Evolutionary conservation across 495 filamentous ascomycete genomes (phyloP), one percentile per base, ranked within the genome.

Genomic region (Tuber brumale): DNA sequence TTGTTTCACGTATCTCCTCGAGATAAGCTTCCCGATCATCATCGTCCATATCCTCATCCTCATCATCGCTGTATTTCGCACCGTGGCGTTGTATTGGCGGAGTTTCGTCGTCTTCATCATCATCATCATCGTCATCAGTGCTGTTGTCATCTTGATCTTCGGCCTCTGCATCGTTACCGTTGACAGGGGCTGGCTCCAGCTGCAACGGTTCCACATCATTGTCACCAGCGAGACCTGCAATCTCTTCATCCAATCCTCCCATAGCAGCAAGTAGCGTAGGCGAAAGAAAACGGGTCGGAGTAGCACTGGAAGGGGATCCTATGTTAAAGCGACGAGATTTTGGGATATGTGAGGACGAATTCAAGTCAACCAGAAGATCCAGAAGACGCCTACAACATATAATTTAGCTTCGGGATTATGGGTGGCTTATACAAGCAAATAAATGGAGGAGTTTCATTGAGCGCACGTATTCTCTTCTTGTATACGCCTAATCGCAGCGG

Each of bases 321-420:
- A 83, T 80, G 35, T 83, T 83, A 84, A 92, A 93, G 79, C 93
- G 92, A 77, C 91, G 86, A 71, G 90, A 86, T 39, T 92, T 88
- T 9, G 93, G 89, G 42, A 97, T 88, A 82, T 93, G 92, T 5
- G 89, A 83, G 51, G 88, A 91, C 35, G 92, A 89, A 84, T 97
- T 97, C 80, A 97, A 89, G 77, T 97, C 94, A 70, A 95, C 87
- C 41, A 95, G 88, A 43, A 97, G 85, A 79, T 97, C 95, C 39
- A 97, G 88, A 21, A 96, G 85, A 78, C 92, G 91, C 75, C 91
- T 93, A 76, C 44, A 61, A 51, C 48, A 42, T 8, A 69, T n/a
- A 37, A 51, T 43, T 85, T 79, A 85, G 82, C 70, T 66, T 57
- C 75, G 21, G 57, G 19, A 27, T 31, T 61, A n/a, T 10, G 9